These are phyloP conservation scores for Thielaviopsis musarum DNA, from an alignment of 2,329 filamentous ascomycete genomes.

Conservation along the genomic window DNA sequence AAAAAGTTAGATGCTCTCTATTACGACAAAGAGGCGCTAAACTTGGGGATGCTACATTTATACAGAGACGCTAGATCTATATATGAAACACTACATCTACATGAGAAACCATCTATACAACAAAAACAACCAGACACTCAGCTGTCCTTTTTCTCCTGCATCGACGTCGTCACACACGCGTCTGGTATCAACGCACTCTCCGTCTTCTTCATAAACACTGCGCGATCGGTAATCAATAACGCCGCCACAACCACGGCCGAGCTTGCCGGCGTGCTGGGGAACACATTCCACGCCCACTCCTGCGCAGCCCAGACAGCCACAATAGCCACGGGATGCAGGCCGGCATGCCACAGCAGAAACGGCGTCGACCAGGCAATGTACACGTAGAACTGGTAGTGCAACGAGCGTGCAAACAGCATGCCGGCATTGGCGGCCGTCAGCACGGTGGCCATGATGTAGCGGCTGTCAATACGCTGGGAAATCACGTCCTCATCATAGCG, in stretches of 20 bases:
- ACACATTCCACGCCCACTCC: slow-evolving; percentile 90
- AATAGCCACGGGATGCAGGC: slow-evolving; percentile 48
- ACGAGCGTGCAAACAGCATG: slow-evolving; percentile 67
- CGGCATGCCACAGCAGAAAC: slow-evolving; percentile 68
- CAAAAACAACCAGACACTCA: slow-evolving; percentile 12
- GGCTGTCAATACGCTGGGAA: slow-evolving; percentile 43
- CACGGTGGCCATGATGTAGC: slow-evolving; percentile 61
- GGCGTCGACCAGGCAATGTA: slow-evolving; percentile 84
- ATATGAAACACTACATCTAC: slow-evolving; percentile 4
- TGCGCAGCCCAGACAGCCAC: slow-evolving; percentile 58
- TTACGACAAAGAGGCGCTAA: too few relatives aligned
- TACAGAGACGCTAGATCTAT: slow-evolving; percentile 8
- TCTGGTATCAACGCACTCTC: slow-evolving; percentile 11
- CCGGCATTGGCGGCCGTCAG: slow-evolving; percentile 64
- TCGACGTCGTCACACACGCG: slow-evolving; percentile 15
- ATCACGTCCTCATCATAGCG: slow-evolving; percentile 38
- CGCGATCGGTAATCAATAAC: slow-evolving; percentile 40
- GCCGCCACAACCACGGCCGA: slow-evolving; percentile 50
- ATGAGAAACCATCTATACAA: too few relatives aligned
- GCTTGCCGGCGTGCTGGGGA: slow-evolving; percentile 51
- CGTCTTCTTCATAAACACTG: slow-evolving; percentile 7
- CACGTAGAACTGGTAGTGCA: slow-evolving; percentile 92
- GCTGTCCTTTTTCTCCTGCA: slow-evolving; percentile 17
- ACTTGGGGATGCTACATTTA: not conserved
- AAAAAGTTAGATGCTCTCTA: not conserved